phyloP scores from a whole-genome alignment of 495 filamentous ascomycete genomes.

The Trichoderma virens region DNA sequence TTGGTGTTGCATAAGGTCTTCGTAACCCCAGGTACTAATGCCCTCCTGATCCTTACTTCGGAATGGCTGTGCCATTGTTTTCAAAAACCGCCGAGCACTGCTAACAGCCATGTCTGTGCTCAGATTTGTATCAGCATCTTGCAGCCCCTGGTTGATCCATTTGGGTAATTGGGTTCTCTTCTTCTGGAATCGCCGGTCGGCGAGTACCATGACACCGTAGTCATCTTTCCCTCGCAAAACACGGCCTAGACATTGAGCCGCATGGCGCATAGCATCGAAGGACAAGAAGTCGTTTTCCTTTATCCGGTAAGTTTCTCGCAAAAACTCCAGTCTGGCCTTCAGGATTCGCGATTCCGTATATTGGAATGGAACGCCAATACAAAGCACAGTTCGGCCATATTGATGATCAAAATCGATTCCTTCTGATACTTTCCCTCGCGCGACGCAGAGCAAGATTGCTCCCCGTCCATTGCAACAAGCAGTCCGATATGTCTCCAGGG shows the following conservation, averaged over 20 bases:
- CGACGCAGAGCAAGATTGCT: slow-evolving; percentile 87
- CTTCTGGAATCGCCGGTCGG: slow-evolving; percentile 83
- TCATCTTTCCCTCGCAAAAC: slow-evolving; percentile 96
- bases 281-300: slow-evolving; percentile 96
- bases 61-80: slow-evolving; percentile 87
- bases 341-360: slow-evolving; percentile 97
- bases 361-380: slow-evolving; percentile 96
- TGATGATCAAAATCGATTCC: slow-evolving; percentile 99
- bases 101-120: slow-evolving; percentile 94
- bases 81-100: slow-evolving; percentile 78
- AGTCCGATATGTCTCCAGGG: slow-evolving; percentile 92
- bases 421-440: slow-evolving; percentile 92
- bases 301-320: slow-evolving; percentile 95
- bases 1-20: slow-evolving; percentile 70
- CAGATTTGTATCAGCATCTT: slow-evolving; percentile 76
- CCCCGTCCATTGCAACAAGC: slow-evolving; percentile 96
- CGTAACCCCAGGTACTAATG: slow-evolving; percentile 80
- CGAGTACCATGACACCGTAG: slow-evolving; percentile 97
- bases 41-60: slow-evolving; percentile 76
- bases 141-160: slow-evolving; percentile 89
- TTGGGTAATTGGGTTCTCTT: slow-evolving; percentile 88
- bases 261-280: slow-evolving; percentile 98
- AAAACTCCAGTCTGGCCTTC: slow-evolving; percentile 91
- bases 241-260: slow-evolving; percentile 92
- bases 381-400: slow-evolving; percentile 92